These are phyloP conservation scores for Pezicula rhizophila DNA, from an alignment of 2,329 filamentous ascomycete species.

Conservation along the genomic window DNA sequence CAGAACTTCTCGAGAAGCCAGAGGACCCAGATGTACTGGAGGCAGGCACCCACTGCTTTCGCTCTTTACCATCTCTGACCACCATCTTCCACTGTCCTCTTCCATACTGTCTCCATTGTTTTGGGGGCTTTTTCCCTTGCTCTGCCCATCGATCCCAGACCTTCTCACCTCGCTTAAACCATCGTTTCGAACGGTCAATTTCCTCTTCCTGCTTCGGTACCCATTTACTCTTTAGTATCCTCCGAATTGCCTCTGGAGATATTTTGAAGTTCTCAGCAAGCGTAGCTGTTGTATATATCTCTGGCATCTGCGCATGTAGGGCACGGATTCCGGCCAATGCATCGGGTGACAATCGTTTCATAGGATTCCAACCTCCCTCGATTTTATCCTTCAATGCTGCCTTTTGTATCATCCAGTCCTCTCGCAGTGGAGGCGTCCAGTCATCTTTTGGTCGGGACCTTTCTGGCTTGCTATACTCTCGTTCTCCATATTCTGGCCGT, in stretches of 20 bases:
- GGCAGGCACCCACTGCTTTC: neutral
- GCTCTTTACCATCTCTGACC: neutral
- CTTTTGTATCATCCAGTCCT: constrained; percentile 73
- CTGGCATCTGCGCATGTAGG: constrained; percentile 70
- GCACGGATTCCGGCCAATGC: constrained; percentile 84
- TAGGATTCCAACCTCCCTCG: constrained; percentile 71
- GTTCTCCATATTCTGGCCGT: no score
- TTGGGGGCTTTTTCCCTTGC: constrained; percentile 55
- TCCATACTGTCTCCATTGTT: constrained; percentile 45
- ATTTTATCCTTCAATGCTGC: constrained; percentile 71
- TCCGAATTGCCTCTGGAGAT: constrained; percentile 79
- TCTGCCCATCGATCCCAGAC: constrained; percentile 56
- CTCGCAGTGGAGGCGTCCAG: constrained; percentile 25
- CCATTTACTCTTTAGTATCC: constrained; percentile 81
- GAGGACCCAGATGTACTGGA: no score
- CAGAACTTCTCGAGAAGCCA: no score
- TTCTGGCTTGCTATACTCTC: no score
- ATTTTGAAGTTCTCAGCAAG: constrained; percentile 77
- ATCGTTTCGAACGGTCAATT: constrained; percentile 50
- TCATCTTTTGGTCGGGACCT: constrained; percentile 4
- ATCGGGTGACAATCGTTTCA: constrained; percentile 85
- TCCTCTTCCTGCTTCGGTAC: constrained; percentile 51
- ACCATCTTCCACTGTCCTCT: neutral
- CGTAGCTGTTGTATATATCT: constrained; percentile 66
- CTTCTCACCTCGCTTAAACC: constrained; percentile 53